phyloP scores from a whole-genome alignment of 257 asterid genomes.

The Osmanthus fragrans region DNA sequence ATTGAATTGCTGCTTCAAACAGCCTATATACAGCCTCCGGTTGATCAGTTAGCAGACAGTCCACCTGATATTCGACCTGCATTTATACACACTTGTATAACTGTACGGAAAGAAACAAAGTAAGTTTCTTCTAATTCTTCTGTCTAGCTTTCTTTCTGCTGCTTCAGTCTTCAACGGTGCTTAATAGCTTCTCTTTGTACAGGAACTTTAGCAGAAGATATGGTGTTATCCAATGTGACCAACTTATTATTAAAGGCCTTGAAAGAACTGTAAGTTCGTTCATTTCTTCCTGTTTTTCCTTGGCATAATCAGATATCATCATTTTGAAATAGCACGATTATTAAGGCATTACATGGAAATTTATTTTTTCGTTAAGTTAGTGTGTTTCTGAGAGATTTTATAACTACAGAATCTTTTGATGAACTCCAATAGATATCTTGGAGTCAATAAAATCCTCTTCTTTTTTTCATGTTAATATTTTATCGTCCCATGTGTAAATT shows the following conservation, averaged over 20 bases:
- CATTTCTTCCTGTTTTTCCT: constrained; percentile 1
- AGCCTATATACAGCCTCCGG: constrained; percentile 82
- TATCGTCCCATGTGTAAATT: constrained; percentile 10
- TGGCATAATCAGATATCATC: not conserved
- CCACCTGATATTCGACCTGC: constrained; percentile 97
- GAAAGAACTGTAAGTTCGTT: constrained; percentile 69
- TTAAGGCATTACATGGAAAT: constrained; percentile 9
- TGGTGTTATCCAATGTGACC: constrained; percentile 87
- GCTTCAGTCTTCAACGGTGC: constrained; percentile 24
- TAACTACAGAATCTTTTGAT: not conserved
- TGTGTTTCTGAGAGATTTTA: not conserved
- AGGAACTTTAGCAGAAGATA: constrained; percentile 71
- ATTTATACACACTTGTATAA: constrained; percentile 59
- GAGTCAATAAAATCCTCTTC: too few relatives aligned
- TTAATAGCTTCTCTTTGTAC: constrained; percentile 31
- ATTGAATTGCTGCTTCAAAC: constrained; percentile 81
- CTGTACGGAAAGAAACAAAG: constrained; percentile 56
- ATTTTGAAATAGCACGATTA: constrained; percentile 12
- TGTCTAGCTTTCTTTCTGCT: constrained; percentile 13
- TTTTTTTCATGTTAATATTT: not conserved
- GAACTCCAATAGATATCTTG: not conserved
- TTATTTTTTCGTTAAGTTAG: not conserved
- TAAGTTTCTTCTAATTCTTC: constrained; percentile 23
- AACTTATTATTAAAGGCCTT: constrained; percentile 78
- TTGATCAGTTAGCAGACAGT: constrained; percentile 54